phyloP scores from a whole-genome alignment of 2,329 filamentous ascomycete genomes.

The Hirsutella minnesotensis region DNA sequence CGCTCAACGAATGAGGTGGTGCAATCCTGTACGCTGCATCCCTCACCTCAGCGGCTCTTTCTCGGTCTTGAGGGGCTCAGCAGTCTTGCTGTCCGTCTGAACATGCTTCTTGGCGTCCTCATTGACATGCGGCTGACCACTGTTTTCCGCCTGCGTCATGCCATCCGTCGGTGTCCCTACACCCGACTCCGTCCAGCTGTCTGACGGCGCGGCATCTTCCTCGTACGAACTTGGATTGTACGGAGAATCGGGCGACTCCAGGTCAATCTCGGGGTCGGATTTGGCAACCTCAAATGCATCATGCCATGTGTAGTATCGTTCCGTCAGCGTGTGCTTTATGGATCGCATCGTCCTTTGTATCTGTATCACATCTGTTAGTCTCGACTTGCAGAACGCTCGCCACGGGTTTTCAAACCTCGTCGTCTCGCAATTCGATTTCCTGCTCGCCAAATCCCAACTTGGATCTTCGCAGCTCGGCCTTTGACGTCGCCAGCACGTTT shows the following conservation, averaged over 20 bases:
- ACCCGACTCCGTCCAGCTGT: slow-evolving; percentile 12
- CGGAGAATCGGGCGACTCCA: slow-evolving; percentile 33
- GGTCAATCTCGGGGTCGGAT: slow-evolving; percentile 54
- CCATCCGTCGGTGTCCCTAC: neutral
- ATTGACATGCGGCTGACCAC: too few relatives aligned
- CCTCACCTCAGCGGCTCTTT: too few relatives aligned
- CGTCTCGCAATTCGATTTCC: slow-evolving; percentile 53
- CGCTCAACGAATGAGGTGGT: too few relatives aligned
- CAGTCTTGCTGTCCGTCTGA: too few relatives aligned
- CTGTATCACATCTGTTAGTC: slow-evolving; percentile 29
- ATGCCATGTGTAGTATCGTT: slow-evolving; percentile 81
- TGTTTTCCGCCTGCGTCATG: too few relatives aligned
- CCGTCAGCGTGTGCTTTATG: slow-evolving; percentile 77
- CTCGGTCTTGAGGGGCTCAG: too few relatives aligned
- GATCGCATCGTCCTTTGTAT: slow-evolving; percentile 64
- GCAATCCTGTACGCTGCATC: too few relatives aligned
- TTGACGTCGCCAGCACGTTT: slow-evolving; percentile 76
- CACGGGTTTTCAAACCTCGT: slow-evolving; percentile 41
- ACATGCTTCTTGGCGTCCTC: too few relatives aligned
- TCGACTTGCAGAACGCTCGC: neutral
- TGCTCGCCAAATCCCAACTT: slow-evolving; percentile 62
- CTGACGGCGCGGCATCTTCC: slow-evolving; percentile 16
- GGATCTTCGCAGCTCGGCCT: slow-evolving; percentile 53
- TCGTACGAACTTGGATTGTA: slow-evolving; percentile 34
- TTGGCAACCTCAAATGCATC: slow-evolving; percentile 58